Evolutionary conservation across 2,329 filamentous ascomycete species (phyloP).

Genomic region (Epichloe gansuensis): DNA sequence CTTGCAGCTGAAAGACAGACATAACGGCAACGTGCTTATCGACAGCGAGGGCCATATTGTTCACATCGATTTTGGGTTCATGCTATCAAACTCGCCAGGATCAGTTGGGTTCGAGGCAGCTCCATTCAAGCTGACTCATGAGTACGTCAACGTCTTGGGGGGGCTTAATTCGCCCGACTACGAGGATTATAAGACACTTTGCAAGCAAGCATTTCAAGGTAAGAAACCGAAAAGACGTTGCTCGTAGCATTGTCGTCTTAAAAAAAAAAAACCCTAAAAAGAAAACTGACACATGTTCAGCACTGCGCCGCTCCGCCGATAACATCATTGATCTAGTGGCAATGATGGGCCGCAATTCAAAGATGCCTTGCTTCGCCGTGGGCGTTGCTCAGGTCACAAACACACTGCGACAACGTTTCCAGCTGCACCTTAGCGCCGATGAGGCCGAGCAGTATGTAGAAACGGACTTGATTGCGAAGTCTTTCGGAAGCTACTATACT

Average conservation of each 20-base stretch:
- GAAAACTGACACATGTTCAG: conserved; percentile 23
- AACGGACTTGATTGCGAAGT: conserved; percentile 66
- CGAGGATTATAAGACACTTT: conserved; percentile 63
- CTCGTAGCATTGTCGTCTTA: too few relatives aligned
- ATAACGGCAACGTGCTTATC: conserved; percentile 78
- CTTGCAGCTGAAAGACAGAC: conserved; percentile 71
- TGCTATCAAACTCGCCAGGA: conserved; percentile 76
- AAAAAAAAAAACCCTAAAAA: too few relatives aligned
- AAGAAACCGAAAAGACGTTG: conserved; percentile 13
- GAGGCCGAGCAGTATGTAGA: conserved; percentile 75
- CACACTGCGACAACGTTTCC: conserved; percentile 60
- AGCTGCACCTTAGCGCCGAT: conserved; percentile 69
- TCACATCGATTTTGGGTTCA: conserved; percentile 83
- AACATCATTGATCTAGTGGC: conserved; percentile 70
- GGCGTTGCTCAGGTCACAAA: conserved; percentile 60
- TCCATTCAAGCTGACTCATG: conserved; percentile 74
- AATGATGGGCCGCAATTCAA: conserved; percentile 72
- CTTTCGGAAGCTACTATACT: conserved; percentile 76
- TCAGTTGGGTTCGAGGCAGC: conserved; percentile 78
- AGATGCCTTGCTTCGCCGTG: conserved; percentile 72
- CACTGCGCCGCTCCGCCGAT: conserved; percentile 64
- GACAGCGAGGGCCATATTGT: conserved; percentile 79
- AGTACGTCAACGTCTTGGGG: conserved; percentile 79
- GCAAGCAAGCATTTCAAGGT: conserved; percentile 77
- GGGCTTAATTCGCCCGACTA: conserved; percentile 58